Conservation (phyloP, 306 rosid species). For the Hippophae gyantsensis region DNA sequence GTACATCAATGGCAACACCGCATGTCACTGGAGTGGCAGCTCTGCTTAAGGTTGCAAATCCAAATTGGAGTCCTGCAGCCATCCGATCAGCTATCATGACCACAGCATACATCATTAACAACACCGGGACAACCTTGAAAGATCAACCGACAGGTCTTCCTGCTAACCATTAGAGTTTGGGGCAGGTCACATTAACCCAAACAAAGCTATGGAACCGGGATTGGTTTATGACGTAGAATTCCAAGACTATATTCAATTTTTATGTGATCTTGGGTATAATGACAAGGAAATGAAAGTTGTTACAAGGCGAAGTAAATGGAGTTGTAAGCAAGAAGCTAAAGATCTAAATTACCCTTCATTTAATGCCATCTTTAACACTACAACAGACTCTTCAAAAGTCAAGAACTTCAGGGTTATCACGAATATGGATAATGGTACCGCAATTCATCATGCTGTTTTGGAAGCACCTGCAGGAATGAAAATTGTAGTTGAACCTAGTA, state of each 20-base stretch:
- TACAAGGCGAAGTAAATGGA: neutral
- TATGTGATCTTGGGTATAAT: constrained; percentile 2
- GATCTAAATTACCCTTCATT: constrained; percentile 13
- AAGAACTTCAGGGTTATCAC: constrained; percentile 4
- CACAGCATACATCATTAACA: neutral
- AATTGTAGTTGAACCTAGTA: neutral
- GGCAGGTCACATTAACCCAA: constrained; percentile 11
- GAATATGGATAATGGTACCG: neutral
- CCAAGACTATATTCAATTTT: constrained; percentile 5
- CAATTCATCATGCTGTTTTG: neutral
- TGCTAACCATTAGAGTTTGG: constrained; percentile 8
- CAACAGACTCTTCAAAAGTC: too few relatives aligned
- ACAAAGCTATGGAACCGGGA: constrained; percentile 12
- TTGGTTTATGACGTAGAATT: neutral
- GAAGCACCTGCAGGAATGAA: neutral
- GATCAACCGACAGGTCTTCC: neutral
- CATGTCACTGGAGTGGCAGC: neutral
- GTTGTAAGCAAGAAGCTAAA: too few relatives aligned
- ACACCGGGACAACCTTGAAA: neutral
- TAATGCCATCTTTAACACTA: neutral
- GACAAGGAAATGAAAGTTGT: neutral
- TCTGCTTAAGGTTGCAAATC: neutral
- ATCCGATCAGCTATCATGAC: neutral
- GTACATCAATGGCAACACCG: neutral
- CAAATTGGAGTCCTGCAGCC: neutral